Evolutionary conservation across 768 basidiomycete genomes (phyloP), one percentile per base, ranked within the genome.

Genomic region (Lentinula lateritia): DNA sequence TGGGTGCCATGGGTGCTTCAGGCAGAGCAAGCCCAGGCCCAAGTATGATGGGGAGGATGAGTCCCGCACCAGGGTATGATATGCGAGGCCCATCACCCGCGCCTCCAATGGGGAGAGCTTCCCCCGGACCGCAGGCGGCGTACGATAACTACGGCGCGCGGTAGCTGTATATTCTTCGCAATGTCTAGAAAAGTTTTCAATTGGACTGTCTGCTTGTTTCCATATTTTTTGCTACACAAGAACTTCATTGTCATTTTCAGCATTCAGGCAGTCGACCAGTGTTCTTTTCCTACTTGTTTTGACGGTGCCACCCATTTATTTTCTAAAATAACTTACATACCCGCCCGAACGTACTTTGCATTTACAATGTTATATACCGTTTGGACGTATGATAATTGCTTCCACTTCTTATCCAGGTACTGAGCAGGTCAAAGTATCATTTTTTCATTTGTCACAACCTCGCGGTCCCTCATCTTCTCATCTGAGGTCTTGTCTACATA

Each of bases 121-220:
- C 80, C 16, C 84, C 85, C 10, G 77, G 76, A 2, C 82, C 83
- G 2, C 75, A 78, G 56, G 64, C 71, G 5, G 83, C 74, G 34
- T 84, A 82, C 48, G 79, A 63, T 39, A 52, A 57, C 28, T 75
- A 74, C 45, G 71, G 73, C 38, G 64, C 68, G n/a, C 66, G 66
- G 66, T 75, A 73, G 64, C 46, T 18, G 54, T 38, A 42, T 38
- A 10, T 20, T 34, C 52, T 7, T 16, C 32, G 35, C 10, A 56
- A 43, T n/a, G 16, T 6, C 16, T 15, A 20, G n/a, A 45, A 18
- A 48, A 48, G 23, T 20, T 48, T 9, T 39, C 13, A 8, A 39
- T 39, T 48, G 46, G 16, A 48, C n/a, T 20, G 32, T 52, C 36
- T 52, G 32, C 34, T 52, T 52, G 52, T 52, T 35, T 28, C 36